Base-by-base conservation (phyloP, 2,329 filamentous ascomycete species). In the Lecanicillium sp. region DNA sequence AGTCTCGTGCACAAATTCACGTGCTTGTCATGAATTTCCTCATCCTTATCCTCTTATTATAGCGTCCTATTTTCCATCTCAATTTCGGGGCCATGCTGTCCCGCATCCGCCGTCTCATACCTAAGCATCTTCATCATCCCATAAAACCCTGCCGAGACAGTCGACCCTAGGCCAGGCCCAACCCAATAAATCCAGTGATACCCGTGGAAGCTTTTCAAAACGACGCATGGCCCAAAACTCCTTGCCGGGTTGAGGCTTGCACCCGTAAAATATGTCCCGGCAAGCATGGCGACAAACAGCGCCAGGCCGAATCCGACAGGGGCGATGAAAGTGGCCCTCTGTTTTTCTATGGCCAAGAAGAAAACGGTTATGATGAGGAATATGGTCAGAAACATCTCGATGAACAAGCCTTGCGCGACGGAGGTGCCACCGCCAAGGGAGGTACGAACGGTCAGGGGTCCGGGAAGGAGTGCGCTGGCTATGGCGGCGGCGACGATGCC, bases 261-360 rank as follows among this genome's bases (percentile, higher is more conserved):
- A 29, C 68, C 67, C 9, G 68, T 70, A 43, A 63, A 70, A 43
- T 63, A 63, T n/a, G 70, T 58, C 18, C 65, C 67, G 9, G 60
- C 59, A 42, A 71, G 50, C 44, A 68, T 60, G 5, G 58, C 54
- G 27, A 69, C 59, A 48, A 70, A 70, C 6, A 68, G 50, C n/a
- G 64, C 57, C 41, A 70, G 50, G 3, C 64, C 65, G 33, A 71
- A 69, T 3, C 67, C 67, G 2, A 70, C 52, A 0, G 67, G 67
- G 12, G 67, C 67, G 13, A 70, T 57, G 37, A 67, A 68, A 2
- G 65, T 70, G 0, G 56, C 65, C 3, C 55, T 53, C 36, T 70
- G 67, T 46, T 70, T 67, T 51, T 70, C 67, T 17, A 64, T 64
- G 17, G 67, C 67, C 14, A 70, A 56, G 65, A 70, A 68, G 43